A percentile compares a stretch with the other conserved stretches of the same genome.
Evolutionary conservation across 1,139 yeast genomes (phyloP).

Genomic region (Suhomyces ambrosiae): DNA sequence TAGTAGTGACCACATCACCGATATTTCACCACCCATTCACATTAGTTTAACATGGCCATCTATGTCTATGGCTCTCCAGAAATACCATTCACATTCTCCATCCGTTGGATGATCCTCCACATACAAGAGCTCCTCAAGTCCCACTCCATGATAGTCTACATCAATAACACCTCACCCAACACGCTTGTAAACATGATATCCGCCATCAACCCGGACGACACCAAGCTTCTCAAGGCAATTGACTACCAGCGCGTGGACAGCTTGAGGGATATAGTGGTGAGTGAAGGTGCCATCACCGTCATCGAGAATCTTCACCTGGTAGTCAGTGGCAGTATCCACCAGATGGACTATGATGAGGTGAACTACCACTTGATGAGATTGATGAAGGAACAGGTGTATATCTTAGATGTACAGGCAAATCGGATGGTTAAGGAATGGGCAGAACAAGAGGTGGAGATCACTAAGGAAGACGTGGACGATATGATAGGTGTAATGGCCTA

Average conservation of each 20-base stretch:
- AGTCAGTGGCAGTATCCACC: slow-evolving; percentile 5
- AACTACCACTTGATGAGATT: slow-evolving; percentile 10
- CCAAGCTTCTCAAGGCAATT: slow-evolving; percentile 8
- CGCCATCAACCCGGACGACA: background rate
- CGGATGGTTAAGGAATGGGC: slow-evolving; percentile 8
- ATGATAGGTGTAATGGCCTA: background rate
- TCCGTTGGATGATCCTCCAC: slow-evolving; percentile 5
- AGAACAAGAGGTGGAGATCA: slow-evolving; percentile 3
- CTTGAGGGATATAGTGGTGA: slow-evolving; percentile 3
- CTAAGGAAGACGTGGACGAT: background rate
- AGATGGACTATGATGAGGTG: slow-evolving; percentile 10
- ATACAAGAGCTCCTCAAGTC: slow-evolving; percentile 1
- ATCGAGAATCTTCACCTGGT: slow-evolving; percentile 12
- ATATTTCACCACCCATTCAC: too few species aligned
- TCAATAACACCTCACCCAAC: slow-evolving; percentile 15
- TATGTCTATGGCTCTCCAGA: slow-evolving; percentile 4
- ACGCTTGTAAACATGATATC: slow-evolving; percentile 3
- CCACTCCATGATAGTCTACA: slow-evolving; percentile 5
- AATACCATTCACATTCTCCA: background rate
- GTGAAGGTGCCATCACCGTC: slow-evolving; percentile 4
- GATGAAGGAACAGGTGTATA: slow-evolving; percentile 4
- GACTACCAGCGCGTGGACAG: slow-evolving; percentile 13
- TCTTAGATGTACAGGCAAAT: slow-evolving; percentile 9
- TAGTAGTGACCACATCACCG: too few species aligned
- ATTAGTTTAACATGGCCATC: too few species aligned